These are phyloP conservation scores for Colletotrichum destructivum DNA, from an alignment of 2,329 filamentous ascomycete genomes.

Conservation along the genomic window DNA sequence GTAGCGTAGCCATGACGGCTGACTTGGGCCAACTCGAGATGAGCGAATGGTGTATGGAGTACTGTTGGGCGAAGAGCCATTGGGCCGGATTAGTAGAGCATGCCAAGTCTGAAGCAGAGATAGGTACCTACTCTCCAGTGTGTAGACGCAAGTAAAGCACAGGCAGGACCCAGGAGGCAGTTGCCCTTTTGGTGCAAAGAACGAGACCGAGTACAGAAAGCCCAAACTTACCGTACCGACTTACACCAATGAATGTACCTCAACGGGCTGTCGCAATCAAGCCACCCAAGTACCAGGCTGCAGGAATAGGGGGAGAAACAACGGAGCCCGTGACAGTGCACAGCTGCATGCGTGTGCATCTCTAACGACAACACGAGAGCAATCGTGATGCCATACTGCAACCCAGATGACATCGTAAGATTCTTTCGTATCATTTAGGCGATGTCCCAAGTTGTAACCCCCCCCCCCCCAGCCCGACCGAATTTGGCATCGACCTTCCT, in stretches of 20 bases:
- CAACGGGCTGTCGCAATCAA: neutral
- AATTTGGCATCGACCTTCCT: neutral
- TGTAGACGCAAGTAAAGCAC: too few species aligned
- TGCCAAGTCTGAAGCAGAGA: neutral
- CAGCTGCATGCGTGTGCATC: neutral
- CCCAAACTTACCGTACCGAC: neutral
- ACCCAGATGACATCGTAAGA: neutral
- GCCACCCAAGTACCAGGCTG: neutral
- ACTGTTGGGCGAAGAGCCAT: neutral
- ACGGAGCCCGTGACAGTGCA: neutral
- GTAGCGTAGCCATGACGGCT: neutral
- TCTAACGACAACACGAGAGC: neutral
- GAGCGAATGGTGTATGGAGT: neutral
- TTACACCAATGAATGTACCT: neutral
- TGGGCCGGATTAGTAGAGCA: neutral
- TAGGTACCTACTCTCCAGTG: neutral
- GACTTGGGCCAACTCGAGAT: conserved; percentile 5
- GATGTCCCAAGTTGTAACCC: neutral
- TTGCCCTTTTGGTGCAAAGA: neutral
- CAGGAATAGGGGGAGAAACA: neutral
- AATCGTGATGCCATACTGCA: neutral
- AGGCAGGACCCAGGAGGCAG: neutral
- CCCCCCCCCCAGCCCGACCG: too few species aligned
- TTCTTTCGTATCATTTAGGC: neutral
- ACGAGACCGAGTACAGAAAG: neutral